Evolutionary conservation across 495 filamentous ascomycete species (phyloP), one percentile per base, ranked within the genome.

Genomic region (Aspergillus nidulans): DNA sequence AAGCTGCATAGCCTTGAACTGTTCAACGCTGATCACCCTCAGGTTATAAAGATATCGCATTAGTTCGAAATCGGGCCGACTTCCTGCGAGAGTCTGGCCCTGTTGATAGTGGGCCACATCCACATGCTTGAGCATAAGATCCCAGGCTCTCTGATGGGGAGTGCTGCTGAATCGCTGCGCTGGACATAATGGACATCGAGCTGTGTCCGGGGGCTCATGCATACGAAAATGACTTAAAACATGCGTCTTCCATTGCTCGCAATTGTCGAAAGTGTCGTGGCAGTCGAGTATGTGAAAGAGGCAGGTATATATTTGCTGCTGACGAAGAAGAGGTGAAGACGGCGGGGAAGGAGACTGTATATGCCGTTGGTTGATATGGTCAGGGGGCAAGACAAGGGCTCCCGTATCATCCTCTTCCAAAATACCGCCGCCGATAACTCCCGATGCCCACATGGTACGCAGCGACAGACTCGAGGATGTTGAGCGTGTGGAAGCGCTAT

Each of bases 281-380:
- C 74, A 77, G 54, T 74, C 67, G 1, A 77, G 63, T 56, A 72
- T 68, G 39, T 76, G 66, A 63, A 77, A 77, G 23, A 77, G 64
- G 52, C 74, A 77, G n/a, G 57, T 55, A 54, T 76, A 76, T 25
- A 56, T 54, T 26, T 62, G 56, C n/a, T 54, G 58, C 5, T 23
- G 59, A 54, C 16, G 60, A 53, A 25, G 15, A 43, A 47, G 43
- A 23, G 45, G 53, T 2, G 53, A 38, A 8, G 53, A 32, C 16
- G 53, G 38, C 6, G 47, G 46, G 42, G 53, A 25, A 30, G 45
- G 53, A 10, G 53, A 48, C 42, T 18, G 36, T 18, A 45, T 7
- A 19, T 15, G 39, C 7, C 19, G 24, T 34, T 56, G 53, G 45
- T 28, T 60, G 18, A 28, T 25, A 30, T 44, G 45, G 47, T 53